Evolutionary conservation across 2,329 filamentous ascomycete genomes (phyloP).

Genomic region (Aspergillus floridensis): DNA sequence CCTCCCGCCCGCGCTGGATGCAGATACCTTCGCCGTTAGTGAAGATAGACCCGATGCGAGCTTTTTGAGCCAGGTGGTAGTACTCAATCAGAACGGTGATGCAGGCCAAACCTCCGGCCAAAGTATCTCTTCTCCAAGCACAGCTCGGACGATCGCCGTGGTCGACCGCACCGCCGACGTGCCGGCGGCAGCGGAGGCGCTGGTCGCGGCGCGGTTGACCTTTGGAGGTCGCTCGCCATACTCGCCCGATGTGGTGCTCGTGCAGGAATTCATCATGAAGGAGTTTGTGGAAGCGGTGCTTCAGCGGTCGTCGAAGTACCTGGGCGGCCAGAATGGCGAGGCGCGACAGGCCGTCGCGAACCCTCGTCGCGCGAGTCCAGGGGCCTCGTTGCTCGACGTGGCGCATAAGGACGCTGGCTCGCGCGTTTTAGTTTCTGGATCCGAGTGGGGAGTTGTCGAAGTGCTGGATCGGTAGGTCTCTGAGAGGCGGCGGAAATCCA

Average conservation of each 20-base stretch:
- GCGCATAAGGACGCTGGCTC: slow-evolving; percentile 27
- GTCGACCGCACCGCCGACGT: slow-evolving; percentile 62
- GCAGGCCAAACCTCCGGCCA: slow-evolving; percentile 1
- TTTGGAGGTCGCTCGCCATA: slow-evolving; percentile 59
- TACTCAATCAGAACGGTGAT: slow-evolving; percentile 16
- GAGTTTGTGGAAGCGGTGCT: slow-evolving; percentile 53
- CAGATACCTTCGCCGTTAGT: slow-evolving; percentile 50
- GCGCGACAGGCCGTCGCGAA: slow-evolving; percentile 14
- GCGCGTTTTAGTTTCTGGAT: slow-evolving; percentile 28
- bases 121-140: slow-evolving; percentile 29
- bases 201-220: slow-evolving; percentile 55
- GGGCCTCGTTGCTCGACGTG: slow-evolving; percentile 19
- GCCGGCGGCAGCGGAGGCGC: slow-evolving; percentile 50
- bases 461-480: slow-evolving; percentile 26
- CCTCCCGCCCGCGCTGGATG: slow-evolving; percentile 40
- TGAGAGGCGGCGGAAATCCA: neutral
- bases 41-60: slow-evolving; percentile 28
- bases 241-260: slow-evolving; percentile 60
- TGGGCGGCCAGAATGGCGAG: slow-evolving; percentile 24
- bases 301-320: slow-evolving; percentile 32
- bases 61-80: slow-evolving; percentile 26
- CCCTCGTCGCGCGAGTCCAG: slow-evolving; percentile 14
- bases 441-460: slow-evolving; percentile 29
- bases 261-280: slow-evolving; percentile 62
- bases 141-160: slow-evolving; percentile 50